These are phyloP conservation scores for Casaregolazyma suthepensis DNA, from an alignment of 1,139 yeast genomes.

Conservation along the genomic window DNA sequence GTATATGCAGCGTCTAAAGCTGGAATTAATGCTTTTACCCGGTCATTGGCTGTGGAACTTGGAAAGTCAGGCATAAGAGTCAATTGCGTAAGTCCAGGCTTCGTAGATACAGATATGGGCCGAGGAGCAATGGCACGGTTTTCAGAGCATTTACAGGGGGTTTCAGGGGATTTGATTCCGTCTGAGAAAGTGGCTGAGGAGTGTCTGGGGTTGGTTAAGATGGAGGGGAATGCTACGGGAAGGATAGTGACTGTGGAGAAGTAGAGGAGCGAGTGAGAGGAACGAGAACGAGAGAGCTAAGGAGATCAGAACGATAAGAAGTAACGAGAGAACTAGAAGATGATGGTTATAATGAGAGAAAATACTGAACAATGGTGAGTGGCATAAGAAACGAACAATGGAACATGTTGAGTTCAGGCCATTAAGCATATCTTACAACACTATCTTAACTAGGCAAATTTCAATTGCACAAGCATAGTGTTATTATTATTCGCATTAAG, in stretches of 20 bases:
- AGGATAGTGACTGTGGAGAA: background rate
- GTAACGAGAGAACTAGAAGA: no score
- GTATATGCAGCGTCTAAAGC: slow-evolving; percentile 80
- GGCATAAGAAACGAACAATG: no score
- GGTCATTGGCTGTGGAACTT: slow-evolving; percentile 58
- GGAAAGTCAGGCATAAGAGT: slow-evolving; percentile 47
- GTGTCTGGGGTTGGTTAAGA: background rate
- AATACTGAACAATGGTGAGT: no score
- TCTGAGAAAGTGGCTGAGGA: background rate
- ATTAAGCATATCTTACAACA: no score
- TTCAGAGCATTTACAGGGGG: background rate
- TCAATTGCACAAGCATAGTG: no score
- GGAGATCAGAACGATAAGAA: background rate
- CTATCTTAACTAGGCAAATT: no score
- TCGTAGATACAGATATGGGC: slow-evolving; percentile 71
- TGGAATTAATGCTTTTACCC: slow-evolving; percentile 60
- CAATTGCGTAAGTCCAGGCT: slow-evolving; percentile 67
- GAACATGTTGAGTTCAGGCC: background rate
- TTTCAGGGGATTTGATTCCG: background rate
- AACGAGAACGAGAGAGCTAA: background rate
- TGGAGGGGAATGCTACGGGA: background rate
- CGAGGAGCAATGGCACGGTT: background rate
- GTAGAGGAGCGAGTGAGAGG: background rate
- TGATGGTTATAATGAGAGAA: no score
- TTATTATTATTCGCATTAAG: no score